Evolutionary conservation across 352 stramenopile species (phyloP).

Genomic region (Phytophthora pseudosyringae): DNA sequence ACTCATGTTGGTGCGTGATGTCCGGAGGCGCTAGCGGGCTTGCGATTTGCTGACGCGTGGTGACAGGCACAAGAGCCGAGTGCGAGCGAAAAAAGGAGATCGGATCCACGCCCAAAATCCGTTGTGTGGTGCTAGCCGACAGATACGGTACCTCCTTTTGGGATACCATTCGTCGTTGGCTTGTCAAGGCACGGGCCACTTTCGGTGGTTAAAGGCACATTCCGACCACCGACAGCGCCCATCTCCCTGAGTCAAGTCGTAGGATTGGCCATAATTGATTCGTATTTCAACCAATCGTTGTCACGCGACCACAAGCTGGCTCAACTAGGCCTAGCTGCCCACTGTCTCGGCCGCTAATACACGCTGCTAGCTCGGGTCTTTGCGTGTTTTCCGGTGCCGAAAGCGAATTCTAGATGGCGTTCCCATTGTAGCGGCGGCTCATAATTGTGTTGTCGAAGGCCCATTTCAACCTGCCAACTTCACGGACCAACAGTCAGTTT

Average conservation of each 20-base stretch:
- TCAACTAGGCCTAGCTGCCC: background rate
- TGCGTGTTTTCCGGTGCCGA: background rate
- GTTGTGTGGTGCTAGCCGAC: background rate
- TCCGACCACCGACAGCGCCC: background rate
- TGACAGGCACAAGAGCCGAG: conserved; percentile 5
- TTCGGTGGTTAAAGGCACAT: conserved; percentile 1
- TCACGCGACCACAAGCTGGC: background rate
- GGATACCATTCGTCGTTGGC: too few relatives aligned
- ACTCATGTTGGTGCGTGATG: conserved; percentile 19
- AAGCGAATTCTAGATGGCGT: background rate
- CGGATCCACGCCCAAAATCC: too few relatives aligned
- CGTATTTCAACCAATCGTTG: background rate
- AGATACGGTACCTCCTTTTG: background rate
- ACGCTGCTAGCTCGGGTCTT: background rate
- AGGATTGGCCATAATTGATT: background rate
- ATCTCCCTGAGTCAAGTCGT: background rate
- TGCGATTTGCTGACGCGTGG: conserved; percentile 33
- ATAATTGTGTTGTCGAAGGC: too few relatives aligned
- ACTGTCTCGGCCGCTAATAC: background rate
- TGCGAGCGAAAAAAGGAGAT: background rate
- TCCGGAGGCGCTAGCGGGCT: conserved; percentile 14
- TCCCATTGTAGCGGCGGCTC: too few relatives aligned
- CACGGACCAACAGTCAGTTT: too few relatives aligned
- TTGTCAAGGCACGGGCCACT: background rate
- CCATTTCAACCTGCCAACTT: too few relatives aligned